Conservation (phyloP, 345 rosid species). For the Brassica nigra region DNA sequence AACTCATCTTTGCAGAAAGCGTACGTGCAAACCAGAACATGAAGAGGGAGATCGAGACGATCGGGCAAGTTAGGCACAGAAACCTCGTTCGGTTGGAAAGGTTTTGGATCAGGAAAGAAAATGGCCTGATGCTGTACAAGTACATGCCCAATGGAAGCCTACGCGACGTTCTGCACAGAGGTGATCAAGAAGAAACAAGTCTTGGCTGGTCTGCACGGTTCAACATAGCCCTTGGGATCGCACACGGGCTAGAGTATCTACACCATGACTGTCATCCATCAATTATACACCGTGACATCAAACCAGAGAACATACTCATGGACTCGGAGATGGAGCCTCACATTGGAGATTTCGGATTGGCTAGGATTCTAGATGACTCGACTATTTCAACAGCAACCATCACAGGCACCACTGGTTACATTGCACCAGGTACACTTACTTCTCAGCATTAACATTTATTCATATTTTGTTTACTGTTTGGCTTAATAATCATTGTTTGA, state of each 20-base stretch:
- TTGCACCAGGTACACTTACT: slow-evolving; percentile 70
- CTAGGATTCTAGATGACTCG: slow-evolving; percentile 59
- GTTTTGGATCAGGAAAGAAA: slow-evolving; percentile 70
- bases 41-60: slow-evolving; percentile 68
- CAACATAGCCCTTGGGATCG: slow-evolving; percentile 65
- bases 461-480: slow-evolving; percentile 50
- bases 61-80: slow-evolving; percentile 67
- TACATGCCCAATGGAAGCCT: slow-evolving; percentile 87
- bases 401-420: slow-evolving; percentile 74
- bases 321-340: slow-evolving; percentile 80
- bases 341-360: slow-evolving; percentile 85
- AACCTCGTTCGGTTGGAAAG: slow-evolving; percentile 70
- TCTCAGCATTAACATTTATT: slow-evolving; percentile 53
- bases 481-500: slow-evolving; percentile 55
- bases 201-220: slow-evolving; percentile 68
- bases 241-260: slow-evolving; percentile 79
- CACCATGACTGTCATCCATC: slow-evolving; percentile 78
- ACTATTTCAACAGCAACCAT: slow-evolving; percentile 46
- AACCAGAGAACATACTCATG: slow-evolving; percentile 77
- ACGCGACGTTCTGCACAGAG: slow-evolving; percentile 53
- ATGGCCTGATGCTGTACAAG: slow-evolving; percentile 63
- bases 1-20: slow-evolving; percentile 48
- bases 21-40: slow-evolving; percentile 51
- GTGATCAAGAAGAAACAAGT: slow-evolving; percentile 28
- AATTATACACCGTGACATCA: slow-evolving; percentile 77